A percentile compares a stretch with the other conserved stretches of the same genome.
phyloP scores from a whole-genome alignment of 352 stramenopile genomes.

The Pythium monospermum region DNA sequence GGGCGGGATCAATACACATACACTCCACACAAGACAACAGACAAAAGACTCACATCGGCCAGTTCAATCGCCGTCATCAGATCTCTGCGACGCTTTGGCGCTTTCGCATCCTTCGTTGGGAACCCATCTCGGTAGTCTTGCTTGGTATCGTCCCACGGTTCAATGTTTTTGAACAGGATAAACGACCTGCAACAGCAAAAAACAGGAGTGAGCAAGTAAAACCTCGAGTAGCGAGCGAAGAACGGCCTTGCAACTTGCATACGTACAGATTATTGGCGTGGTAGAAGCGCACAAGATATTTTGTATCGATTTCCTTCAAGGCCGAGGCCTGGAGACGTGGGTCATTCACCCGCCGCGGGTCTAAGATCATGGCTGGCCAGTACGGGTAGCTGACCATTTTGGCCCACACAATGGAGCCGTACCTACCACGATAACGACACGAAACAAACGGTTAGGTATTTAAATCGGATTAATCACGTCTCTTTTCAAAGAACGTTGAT shows the following conservation, averaged over 20 bases:
- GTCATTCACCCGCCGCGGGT: constrained; percentile 40
- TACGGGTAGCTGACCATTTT: constrained; percentile 80
- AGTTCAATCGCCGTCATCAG: constrained; percentile 67
- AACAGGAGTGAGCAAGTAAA: background rate
- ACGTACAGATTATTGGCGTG: constrained; percentile 70
- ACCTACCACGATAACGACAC: constrained; percentile 24
- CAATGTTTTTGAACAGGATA: constrained; percentile 61
- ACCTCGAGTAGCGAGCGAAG: background rate
- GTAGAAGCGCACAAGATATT: constrained; percentile 80
- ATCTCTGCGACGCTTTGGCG: constrained; percentile 56
- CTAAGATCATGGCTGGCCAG: constrained; percentile 73
- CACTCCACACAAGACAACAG: background rate
- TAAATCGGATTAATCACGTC: too few relatives aligned
- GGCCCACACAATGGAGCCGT: constrained; percentile 75
- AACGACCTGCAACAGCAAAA: constrained; percentile 30
- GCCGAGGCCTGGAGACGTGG: constrained; percentile 37
- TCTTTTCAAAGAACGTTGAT: too few relatives aligned
- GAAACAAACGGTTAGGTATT: background rate
- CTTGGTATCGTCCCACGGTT: constrained; percentile 68
- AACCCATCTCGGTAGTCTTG: constrained; percentile 55
- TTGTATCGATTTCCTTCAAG: constrained; percentile 56
- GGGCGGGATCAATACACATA: too few relatives aligned
- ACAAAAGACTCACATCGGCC: constrained; percentile 45
- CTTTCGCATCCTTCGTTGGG: constrained; percentile 66
- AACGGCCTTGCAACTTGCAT: background rate